Base-by-base conservation (phyloP, 2,329 filamentous ascomycete species). In the Penicillium sp. region DNA sequence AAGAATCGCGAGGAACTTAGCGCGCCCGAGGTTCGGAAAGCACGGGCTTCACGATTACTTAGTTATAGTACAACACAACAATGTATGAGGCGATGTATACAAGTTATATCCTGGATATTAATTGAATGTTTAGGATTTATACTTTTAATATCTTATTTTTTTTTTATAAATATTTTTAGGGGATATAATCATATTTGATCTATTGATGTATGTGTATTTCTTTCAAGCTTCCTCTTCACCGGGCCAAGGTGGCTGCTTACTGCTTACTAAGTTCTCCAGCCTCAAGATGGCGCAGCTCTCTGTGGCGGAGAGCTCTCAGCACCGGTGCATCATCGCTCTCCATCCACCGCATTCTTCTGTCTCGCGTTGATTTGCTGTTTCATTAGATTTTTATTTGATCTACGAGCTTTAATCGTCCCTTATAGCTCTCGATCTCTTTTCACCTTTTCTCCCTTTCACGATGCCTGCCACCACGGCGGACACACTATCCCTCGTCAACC, bases 381-480 rank as follows among this genome's bases (percentile, higher is more conserved):
- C 54, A 53, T 53, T 53, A 13, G 34, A 25, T 27, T 46, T 46
- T 39, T 15, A 41, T 47, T 56, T 47, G 21, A 34, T 27, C 27
- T 57, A 16, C 9, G n/a, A 53, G 40, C 53, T 53, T 45, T 11
- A 55, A 54, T 33, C 41, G 5, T 51, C 25, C 36, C 47, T 43
- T 47, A 19, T n/a, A 53, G 36, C 33, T 44, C n/a, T 46, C 45
- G 19, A 34, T 43, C 50, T 29, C n/a, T 23, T 25, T 58, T 50
- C 31, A 48, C 19, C 16, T 44, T 11, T 51, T 38, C 39, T 38
- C 48, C 50, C 51, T 55, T 60, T 69, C 77, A 85, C 72, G 75
- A 97, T 97, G 93, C 93, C 92, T 79, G 88, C 93, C 77, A 97
- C 93, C 65, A 97, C 93, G 75, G 91, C 92, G 77, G 93, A 97